Percentiles rank a stretch among this genome's conserved stretches.
These are phyloP conservation scores for Hymenoscyphus repandus DNA, from an alignment of 2,329 filamentous ascomycete species.

Conservation along the genomic window DNA sequence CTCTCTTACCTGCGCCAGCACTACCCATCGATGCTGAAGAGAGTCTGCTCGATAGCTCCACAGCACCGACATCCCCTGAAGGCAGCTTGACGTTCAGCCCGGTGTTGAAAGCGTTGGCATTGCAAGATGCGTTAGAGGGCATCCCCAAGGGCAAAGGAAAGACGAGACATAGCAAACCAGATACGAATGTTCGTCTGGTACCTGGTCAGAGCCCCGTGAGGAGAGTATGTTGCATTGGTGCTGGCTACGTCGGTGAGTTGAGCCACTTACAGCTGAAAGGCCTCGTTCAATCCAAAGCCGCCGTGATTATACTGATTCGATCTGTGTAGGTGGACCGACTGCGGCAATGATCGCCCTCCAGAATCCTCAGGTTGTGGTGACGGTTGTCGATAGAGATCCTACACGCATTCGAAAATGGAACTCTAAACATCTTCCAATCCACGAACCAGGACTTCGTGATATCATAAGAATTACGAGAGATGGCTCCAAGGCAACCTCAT, in stretches of 20 bases:
- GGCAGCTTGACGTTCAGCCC: conserved; percentile 40
- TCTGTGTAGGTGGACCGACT: conserved; percentile 57
- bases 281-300: not conserved
- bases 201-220: conserved; percentile 32
- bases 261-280: no score
- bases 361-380: conserved; percentile 65
- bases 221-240: conserved; percentile 69
- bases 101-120: conserved; percentile 31
- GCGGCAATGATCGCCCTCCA: conserved; percentile 69
- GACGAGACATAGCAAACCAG: conserved; percentile 1
- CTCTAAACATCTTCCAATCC: conserved; percentile 66
- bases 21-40: conserved; percentile 30
- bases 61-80: conserved; percentile 41
- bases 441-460: conserved; percentile 66
- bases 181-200: not conserved
- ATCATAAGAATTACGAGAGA: conserved; percentile 62
- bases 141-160: conserved; percentile 1
- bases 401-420: conserved; percentile 68
- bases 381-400: conserved; percentile 67
- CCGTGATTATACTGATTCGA: not conserved
- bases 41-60: conserved; percentile 31
- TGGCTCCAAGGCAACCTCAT: conserved; percentile 42
- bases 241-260: conserved; percentile 67
- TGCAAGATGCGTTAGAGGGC: conserved; percentile 21
- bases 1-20: conserved; percentile 8